These are phyloP conservation scores for Ceratocystis variospora DNA, from an alignment of 2,329 filamentous ascomycete species.

Conservation along the genomic window DNA sequence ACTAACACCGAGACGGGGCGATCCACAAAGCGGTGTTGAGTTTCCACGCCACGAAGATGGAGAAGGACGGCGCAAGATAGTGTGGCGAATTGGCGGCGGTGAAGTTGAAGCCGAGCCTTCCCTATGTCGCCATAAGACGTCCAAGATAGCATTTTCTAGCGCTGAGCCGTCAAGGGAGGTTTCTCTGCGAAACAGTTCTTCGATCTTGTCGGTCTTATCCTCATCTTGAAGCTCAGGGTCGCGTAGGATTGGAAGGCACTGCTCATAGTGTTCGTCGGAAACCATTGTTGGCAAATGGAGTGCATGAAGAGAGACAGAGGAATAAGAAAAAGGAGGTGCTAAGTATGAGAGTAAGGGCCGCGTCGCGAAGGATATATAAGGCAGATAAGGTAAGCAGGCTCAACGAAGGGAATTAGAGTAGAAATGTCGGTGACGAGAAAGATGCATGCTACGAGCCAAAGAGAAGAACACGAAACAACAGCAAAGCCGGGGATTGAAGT, in stretches of 20 bases:
- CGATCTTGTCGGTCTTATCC: slow-evolving; percentile 83
- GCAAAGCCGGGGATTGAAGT: background rate
- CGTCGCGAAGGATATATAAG: slow-evolving; percentile 6
- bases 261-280: slow-evolving; percentile 81
- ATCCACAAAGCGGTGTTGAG: slow-evolving; percentile 67
- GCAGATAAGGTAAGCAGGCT: slow-evolving; percentile 21
- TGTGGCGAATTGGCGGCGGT: slow-evolving; percentile 75
- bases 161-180: slow-evolving; percentile 60
- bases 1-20: slow-evolving; percentile 66
- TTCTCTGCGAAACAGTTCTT: slow-evolving; percentile 69
- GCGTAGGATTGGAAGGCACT: slow-evolving; percentile 78
- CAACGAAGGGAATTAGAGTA: background rate
- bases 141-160: slow-evolving; percentile 80
- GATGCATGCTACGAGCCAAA: background rate
- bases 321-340: background rate
- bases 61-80: slow-evolving; percentile 76
- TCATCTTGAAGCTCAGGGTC: slow-evolving; percentile 76
- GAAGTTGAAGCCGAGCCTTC: slow-evolving; percentile 55
- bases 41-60: slow-evolving; percentile 86
- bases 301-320: background rate
- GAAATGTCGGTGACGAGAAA: background rate
- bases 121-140: slow-evolving; percentile 77
- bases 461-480: background rate
- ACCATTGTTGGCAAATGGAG: slow-evolving; percentile 48
- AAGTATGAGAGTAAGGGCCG: background rate